Evolutionary conservation across 208 protist species (phyloP).

Genomic region (Porcisia hertigi): DNA sequence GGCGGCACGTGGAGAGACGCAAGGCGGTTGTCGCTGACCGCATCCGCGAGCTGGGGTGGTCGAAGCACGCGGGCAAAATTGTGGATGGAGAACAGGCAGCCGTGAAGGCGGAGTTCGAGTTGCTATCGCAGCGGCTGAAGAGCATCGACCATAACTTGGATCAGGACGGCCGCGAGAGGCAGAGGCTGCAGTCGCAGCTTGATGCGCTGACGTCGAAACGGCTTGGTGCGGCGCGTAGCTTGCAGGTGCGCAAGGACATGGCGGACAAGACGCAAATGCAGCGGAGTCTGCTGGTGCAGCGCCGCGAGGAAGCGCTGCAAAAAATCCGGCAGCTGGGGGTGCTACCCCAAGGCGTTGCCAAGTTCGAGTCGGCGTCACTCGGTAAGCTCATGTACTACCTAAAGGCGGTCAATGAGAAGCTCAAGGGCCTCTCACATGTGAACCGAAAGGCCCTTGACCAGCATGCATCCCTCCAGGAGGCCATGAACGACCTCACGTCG

Average conservation of each 20-base stretch:
- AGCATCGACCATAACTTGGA: constrained; percentile 50
- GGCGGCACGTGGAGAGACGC: constrained; percentile 53
- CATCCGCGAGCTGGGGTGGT: constrained; percentile 65
- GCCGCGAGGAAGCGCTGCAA: constrained; percentile 80
- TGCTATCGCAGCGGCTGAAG: constrained; percentile 47
- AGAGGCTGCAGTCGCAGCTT: constrained; percentile 45
- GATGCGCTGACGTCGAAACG: constrained; percentile 46
- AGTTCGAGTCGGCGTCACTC: constrained; percentile 41
- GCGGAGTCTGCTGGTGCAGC: constrained; percentile 68
- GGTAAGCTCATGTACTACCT: constrained; percentile 86
- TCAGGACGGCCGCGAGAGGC: constrained; percentile 39
- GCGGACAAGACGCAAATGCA: constrained; percentile 66
- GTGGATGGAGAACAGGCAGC: constrained; percentile 42
- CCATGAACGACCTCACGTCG: constrained; percentile 76
- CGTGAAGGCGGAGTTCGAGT: constrained; percentile 57
- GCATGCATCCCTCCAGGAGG: constrained; percentile 90
- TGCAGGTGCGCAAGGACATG: constrained; percentile 67
- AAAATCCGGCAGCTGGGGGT: constrained; percentile 94
- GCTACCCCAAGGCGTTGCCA: constrained; percentile 56
- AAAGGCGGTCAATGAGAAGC: constrained; percentile 69
- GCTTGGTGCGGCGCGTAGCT: constrained; percentile 32
- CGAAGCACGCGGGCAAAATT: constrained; percentile 35
- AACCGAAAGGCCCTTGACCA: constrained; percentile 99
- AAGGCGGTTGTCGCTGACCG: constrained; percentile 59
- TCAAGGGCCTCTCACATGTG: constrained; percentile 94